Evolutionary conservation across 257 asterid species (phyloP).

Genomic region (Solanum peruvianum): DNA sequence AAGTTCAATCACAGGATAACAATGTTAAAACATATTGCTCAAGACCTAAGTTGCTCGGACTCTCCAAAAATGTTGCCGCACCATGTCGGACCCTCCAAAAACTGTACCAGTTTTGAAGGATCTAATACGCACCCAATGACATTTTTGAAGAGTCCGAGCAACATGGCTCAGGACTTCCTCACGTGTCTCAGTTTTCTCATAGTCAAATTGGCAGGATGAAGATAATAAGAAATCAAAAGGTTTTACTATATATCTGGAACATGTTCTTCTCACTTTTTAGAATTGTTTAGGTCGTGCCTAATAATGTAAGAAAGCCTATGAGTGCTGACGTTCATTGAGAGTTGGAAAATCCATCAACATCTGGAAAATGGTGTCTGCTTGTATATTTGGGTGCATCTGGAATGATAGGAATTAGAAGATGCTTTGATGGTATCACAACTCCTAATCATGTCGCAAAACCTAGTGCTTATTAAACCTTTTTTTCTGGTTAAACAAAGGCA

Average conservation of each 20-base stretch:
- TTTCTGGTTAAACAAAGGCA: neutral
- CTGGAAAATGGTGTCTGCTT: neutral
- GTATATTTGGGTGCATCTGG: neutral
- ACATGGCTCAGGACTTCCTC: neutral
- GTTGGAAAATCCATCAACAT: neutral
- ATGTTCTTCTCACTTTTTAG: neutral
- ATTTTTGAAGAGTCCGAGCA: neutral
- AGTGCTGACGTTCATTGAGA: neutral
- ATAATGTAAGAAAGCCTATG: neutral
- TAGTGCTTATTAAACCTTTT: neutral
- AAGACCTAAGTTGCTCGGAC: neutral
- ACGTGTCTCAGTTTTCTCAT: neutral
- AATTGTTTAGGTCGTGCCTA: neutral
- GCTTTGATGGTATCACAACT: neutral
- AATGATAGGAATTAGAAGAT: neutral
- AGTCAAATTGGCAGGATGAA: neutral
- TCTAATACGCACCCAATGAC: neutral
- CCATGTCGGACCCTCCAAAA: neutral
- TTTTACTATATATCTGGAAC: neutral
- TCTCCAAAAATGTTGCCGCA: neutral
- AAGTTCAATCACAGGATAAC: neutral
- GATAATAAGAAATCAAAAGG: neutral
- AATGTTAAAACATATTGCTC: neutral
- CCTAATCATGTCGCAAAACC: neutral
- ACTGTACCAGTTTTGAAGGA: neutral